Evolutionary conservation across 176 grass and related monocot species (phyloP).

Genomic region (Hsuehochloa calcarea): DNA sequence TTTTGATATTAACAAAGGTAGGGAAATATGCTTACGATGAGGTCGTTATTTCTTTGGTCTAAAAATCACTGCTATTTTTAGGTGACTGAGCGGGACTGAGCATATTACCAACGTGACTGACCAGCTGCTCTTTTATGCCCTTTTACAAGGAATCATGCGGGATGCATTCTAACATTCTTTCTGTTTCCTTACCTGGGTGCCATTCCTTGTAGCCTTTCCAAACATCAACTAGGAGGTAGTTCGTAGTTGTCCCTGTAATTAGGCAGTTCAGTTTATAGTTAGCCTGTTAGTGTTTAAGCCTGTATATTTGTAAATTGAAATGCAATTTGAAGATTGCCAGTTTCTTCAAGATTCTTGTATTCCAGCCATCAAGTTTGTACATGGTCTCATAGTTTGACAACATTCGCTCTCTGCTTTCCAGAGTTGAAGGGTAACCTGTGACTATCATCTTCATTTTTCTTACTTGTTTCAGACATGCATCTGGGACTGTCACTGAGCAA

Average conservation of each 20-base stretch:
- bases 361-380: neutral
- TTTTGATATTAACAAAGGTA: conserved; percentile 57
- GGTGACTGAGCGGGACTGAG: conserved; percentile 18
- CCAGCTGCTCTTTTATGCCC: neutral
- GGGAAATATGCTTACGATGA: neutral
- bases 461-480: neutral
- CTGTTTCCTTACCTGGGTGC: neutral
- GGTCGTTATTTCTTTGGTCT: conserved; percentile 2
- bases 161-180: neutral
- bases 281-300: neutral
- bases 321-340: neutral
- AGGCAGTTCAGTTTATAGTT: neutral
- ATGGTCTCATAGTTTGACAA: neutral
- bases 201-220: neutral
- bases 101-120: neutral
- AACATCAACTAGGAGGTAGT: neutral
- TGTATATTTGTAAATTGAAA: neutral
- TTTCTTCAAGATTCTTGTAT: neutral
- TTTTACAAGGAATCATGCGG: neutral
- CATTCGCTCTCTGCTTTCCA: neutral
- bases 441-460: neutral
- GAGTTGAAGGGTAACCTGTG: neutral
- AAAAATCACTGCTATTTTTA: conserved; percentile 12
- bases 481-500: neutral
- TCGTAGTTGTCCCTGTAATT: neutral